A percentile compares a stretch with the other conserved stretches of the same genome.
phyloP scores from a whole-genome alignment of 805 yeast genomes.

The Wickerhamiella nectarea region DNA sequence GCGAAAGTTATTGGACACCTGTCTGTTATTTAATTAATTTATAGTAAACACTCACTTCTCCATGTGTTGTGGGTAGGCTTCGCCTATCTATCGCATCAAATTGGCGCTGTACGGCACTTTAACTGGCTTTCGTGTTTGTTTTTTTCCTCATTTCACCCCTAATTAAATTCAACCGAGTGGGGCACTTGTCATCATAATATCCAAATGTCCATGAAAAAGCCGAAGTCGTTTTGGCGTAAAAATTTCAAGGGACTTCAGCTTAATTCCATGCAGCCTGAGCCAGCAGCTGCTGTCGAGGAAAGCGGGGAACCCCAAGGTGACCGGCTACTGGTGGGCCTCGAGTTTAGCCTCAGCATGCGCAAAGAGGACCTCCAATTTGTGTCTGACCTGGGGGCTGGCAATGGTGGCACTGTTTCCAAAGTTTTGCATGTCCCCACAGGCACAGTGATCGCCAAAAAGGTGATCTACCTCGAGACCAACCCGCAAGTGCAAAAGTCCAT shows the following conservation, averaged over 20 bases:
- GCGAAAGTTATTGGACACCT: not conserved
- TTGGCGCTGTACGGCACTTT: too few relatives aligned
- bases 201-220: conserved; percentile 8
- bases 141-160: too few relatives aligned
- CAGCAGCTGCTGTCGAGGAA: not conserved
- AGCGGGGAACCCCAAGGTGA: conserved; percentile 23
- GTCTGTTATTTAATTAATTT: not conserved
- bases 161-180: too few relatives aligned
- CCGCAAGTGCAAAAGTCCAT: conserved; percentile 69
- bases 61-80: too few relatives aligned
- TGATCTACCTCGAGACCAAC: conserved; percentile 73
- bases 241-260: conserved; percentile 34
- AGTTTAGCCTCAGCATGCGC: conserved; percentile 38
- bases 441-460: conserved; percentile 78
- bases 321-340: conserved; percentile 33
- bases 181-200: not conserved
- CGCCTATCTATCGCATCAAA: too few relatives aligned
- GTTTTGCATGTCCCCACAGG: conserved; percentile 83
- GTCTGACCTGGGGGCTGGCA: conserved; percentile 79
- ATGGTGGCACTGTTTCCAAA: conserved; percentile 83
- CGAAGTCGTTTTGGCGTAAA: conserved; percentile 17
- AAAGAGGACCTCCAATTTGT: conserved; percentile 60
- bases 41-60: too few relatives aligned
- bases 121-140: too few relatives aligned
- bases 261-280: conserved; percentile 1